These are phyloP conservation scores for Hymenoscyphus fraxineus DNA, from an alignment of 2,329 filamentous ascomycete genomes.

Conservation along the genomic window DNA sequence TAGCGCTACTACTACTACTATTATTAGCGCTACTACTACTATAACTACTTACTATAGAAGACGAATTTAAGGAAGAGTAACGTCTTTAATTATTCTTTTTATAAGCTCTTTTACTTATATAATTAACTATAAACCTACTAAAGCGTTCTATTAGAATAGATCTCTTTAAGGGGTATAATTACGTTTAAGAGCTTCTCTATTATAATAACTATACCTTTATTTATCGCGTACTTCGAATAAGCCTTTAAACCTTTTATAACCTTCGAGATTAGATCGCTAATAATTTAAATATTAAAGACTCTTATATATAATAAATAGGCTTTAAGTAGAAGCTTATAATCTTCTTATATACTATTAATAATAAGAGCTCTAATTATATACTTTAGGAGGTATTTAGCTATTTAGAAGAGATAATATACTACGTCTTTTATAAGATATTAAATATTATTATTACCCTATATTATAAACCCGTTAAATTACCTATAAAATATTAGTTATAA, in stretches of 20 bases:
- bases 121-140: neutral
- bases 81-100: too few relatives aligned
- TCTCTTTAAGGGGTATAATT: neutral
- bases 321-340: neutral
- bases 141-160: neutral
- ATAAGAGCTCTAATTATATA: neutral
- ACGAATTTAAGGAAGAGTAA: too few relatives aligned
- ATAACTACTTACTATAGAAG: too few relatives aligned
- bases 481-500: too few relatives aligned
- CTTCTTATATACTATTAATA: neutral
- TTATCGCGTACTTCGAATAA: neutral
- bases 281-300: neutral
- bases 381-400: too few relatives aligned
- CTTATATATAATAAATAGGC: neutral
- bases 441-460: too few relatives aligned
- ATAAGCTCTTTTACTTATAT: neutral
- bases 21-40: too few relatives aligned
- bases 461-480: too few relatives aligned
- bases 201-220: neutral
- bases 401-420: too few relatives aligned
- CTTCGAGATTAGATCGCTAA: neutral
- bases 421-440: too few relatives aligned
- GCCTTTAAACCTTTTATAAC: neutral
- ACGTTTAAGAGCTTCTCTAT: neutral
- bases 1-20: too few relatives aligned